Evolutionary conservation across 2,329 filamentous ascomycete species (phyloP).

Genomic region (Diaporthe citriasiana): DNA sequence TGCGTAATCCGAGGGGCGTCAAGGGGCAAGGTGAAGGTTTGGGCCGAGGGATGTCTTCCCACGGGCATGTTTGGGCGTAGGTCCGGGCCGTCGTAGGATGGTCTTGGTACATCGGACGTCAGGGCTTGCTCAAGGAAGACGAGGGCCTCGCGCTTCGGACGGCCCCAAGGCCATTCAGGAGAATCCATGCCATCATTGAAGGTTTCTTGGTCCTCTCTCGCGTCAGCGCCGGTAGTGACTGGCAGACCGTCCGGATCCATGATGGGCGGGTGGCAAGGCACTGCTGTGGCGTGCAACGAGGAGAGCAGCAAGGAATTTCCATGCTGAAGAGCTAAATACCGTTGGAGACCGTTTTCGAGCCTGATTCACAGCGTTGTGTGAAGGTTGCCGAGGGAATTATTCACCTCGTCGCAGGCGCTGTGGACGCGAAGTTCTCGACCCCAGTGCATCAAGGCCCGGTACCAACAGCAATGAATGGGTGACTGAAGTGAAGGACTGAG

Average conservation of each 20-base stretch:
- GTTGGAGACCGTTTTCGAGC: neutral
- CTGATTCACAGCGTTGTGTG: neutral
- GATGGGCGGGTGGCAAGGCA: no score
- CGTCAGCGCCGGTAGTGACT: neutral
- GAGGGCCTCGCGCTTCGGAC: neutral
- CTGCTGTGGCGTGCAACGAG: neutral
- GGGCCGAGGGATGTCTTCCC: neutral
- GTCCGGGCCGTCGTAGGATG: neutral
- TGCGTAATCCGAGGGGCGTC: neutral
- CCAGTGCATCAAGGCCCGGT: neutral
- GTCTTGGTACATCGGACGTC: neutral
- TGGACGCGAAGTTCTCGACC: neutral
- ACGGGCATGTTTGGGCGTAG: neutral
- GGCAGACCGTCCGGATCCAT: neutral
- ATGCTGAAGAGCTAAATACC: no score
- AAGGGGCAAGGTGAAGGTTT: neutral
- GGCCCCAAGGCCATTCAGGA: neutral
- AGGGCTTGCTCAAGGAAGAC: constrained; percentile 14
- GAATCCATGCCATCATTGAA: neutral
- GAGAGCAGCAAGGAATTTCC: neutral
- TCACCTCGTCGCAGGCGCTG: neutral
- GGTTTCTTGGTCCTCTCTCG: no score
- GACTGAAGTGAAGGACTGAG: neutral
- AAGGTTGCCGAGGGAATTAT: neutral
- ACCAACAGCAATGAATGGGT: neutral